Percentiles rank a stretch among this genome's conserved stretches.
These are phyloP conservation scores for Fallopia convolvulus DNA, from an alignment of 148 eudicot species.

Conservation along the genomic window DNA sequence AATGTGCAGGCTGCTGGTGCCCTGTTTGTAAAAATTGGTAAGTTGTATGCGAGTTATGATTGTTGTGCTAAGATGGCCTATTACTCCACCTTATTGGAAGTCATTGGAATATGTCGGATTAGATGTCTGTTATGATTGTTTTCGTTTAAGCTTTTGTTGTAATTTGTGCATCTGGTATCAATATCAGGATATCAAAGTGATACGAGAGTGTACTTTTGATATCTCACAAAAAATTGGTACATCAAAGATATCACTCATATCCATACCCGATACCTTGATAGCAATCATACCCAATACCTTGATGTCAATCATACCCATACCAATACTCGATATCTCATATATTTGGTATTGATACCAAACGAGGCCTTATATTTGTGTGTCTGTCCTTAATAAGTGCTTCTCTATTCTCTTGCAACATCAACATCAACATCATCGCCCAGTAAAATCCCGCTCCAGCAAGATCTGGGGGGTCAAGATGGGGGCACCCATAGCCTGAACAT, in stretches of 20 bases:
- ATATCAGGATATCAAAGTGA: too few species aligned
- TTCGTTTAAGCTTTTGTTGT: background rate
- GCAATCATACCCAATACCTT: too few species aligned
- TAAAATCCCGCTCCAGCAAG: too few species aligned
- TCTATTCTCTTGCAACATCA: background rate
- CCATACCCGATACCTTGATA: too few species aligned
- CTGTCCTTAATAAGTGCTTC: background rate
- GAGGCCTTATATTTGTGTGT: background rate
- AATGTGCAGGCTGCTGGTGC: conserved; percentile 95
- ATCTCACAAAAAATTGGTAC: too few species aligned
- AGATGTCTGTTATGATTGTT: background rate
- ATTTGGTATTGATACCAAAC: background rate
- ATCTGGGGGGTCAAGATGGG: too few species aligned
- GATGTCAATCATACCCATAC: too few species aligned
- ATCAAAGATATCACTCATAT: too few species aligned
- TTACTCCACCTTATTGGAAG: background rate
- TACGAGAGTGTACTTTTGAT: too few species aligned
- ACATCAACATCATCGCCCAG: too few species aligned
- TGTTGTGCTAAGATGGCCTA: background rate
- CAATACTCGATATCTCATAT: too few species aligned
- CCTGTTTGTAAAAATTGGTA: conserved; percentile 78
- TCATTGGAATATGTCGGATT: background rate
- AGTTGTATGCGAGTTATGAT: conserved; percentile 13
- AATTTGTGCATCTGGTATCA: background rate
- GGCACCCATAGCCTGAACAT: too few species aligned